These are phyloP conservation scores for Boechera divaricarpa DNA, from an alignment of 345 rosid species.

Conservation along the genomic window DNA sequence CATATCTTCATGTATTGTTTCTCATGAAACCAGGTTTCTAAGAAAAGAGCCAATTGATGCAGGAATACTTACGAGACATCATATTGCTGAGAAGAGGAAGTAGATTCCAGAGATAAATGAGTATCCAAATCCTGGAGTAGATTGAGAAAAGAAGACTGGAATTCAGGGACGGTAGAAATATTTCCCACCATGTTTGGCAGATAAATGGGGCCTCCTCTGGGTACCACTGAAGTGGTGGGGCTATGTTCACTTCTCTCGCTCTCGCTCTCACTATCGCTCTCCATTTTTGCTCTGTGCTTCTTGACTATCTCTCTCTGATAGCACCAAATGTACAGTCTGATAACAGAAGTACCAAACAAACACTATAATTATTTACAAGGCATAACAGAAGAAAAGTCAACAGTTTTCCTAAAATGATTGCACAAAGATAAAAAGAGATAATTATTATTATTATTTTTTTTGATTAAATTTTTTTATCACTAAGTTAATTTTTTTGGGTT, in stretches of 20 bases:
- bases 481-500: no score
- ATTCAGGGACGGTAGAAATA: conserved; percentile 27
- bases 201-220: conserved; percentile 50
- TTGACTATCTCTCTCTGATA: not conserved
- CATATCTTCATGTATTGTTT: not conserved
- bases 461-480: no score
- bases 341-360: not conserved
- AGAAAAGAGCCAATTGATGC: not conserved
- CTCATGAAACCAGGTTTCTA: not conserved
- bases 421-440: no score
- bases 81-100: conserved; percentile 27
- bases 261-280: conserved; percentile 21
- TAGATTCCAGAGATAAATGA: conserved; percentile 36
- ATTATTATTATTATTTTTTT: no score
- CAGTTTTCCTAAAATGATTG: not conserved
- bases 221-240: conserved; percentile 20
- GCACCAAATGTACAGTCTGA: not conserved
- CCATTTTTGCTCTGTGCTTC: not conserved
- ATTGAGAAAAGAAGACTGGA: conserved; percentile 40
- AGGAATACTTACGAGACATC: conserved; percentile 42
- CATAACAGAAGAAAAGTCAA: not conserved
- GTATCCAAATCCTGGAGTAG: conserved; percentile 40
- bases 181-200: conserved; percentile 40
- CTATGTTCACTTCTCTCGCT: conserved; percentile 24
- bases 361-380: not conserved